These are phyloP conservation scores for Gnomoniopsis smithogilvyi DNA, from an alignment of 2,329 filamentous ascomycete species.

Conservation along the genomic window DNA sequence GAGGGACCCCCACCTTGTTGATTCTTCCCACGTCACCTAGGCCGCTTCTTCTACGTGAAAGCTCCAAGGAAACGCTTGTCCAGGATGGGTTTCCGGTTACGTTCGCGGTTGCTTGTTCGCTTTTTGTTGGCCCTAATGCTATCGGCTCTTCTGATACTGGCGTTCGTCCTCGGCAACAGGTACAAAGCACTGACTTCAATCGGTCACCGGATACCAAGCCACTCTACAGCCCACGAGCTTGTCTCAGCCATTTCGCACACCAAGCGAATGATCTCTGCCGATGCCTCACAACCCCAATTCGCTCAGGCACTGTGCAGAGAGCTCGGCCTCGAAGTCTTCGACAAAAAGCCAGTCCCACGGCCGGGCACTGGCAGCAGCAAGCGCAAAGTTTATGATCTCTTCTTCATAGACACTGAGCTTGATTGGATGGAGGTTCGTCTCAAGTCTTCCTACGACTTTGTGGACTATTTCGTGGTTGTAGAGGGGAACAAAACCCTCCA, in stretches of 20 bases:
- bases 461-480: constrained; percentile 65
- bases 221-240: not conserved
- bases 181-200: not conserved
- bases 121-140: not conserved
- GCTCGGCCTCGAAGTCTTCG: constrained; percentile 37
- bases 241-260: not conserved
- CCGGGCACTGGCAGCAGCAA: constrained; percentile 12
- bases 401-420: constrained; percentile 61
- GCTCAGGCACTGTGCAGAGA: constrained; percentile 29
- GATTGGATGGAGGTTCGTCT: constrained; percentile 65
- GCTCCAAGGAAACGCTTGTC: not conserved
- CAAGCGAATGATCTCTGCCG: not conserved
- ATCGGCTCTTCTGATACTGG: not conserved
- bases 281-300: constrained; percentile 1
- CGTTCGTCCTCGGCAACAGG: not conserved
- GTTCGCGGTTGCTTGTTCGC: not conserved
- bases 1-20: too few relatives aligned
- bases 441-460: constrained; percentile 51
- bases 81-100: not conserved
- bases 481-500: constrained; percentile 59
- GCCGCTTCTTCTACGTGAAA: too few relatives aligned
- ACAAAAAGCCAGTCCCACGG: constrained; percentile 5
- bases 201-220: not conserved
- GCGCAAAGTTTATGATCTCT: constrained; percentile 58
- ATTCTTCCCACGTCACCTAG: too few relatives aligned